Percentiles rank a stretch among this genome's conserved stretches.
Conservation (phyloP, 495 filamentous ascomycete genomes). For the Penicillium daleae region DNA sequence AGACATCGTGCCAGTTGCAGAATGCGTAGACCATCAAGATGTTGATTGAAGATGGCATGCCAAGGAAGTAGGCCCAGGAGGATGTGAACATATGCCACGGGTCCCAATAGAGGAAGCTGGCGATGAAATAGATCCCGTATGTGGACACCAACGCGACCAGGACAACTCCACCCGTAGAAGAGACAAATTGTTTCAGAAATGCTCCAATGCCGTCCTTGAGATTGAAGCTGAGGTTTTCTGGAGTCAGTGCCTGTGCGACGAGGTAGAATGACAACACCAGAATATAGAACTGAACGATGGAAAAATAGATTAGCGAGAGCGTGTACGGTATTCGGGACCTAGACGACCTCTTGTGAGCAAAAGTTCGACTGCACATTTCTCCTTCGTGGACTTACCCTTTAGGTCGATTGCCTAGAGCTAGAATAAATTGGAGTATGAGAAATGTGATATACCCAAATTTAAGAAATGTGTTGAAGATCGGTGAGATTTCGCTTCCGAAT, state of each 20-base stretch:
- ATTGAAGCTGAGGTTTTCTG: slow-evolving; percentile 48
- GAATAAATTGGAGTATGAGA: slow-evolving; percentile 86
- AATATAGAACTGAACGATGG: slow-evolving; percentile 72
- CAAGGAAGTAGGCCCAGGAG: slow-evolving; percentile 8
- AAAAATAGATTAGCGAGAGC: slow-evolving; percentile 78
- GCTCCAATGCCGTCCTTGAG: slow-evolving; percentile 44
- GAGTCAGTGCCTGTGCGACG: slow-evolving; percentile 72
- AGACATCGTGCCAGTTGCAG: slow-evolving; percentile 85
- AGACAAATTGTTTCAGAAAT: slow-evolving; percentile 72
- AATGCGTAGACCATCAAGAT: slow-evolving; percentile 53
- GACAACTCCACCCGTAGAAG: slow-evolving; percentile 43
- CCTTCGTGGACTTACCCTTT: slow-evolving; percentile 79
- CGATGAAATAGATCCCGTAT: slow-evolving; percentile 8
- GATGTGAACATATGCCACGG: slow-evolving; percentile 11
- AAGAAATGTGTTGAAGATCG: slow-evolving; percentile 81
- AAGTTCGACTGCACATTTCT: too few species aligned
- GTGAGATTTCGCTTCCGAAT: slow-evolving; percentile 75
- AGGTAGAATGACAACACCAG: slow-evolving; percentile 81
- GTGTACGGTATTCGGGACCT: slow-evolving; percentile 69
- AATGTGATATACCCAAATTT: slow-evolving; percentile 85
- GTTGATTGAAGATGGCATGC: slow-evolving; percentile 8
- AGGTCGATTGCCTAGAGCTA: slow-evolving; percentile 87
- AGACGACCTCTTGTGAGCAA: slow-evolving; percentile 34
- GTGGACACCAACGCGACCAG: slow-evolving; percentile 7
- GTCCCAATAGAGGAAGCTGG: slow-evolving; percentile 8